Evolutionary conservation across 2,329 filamentous ascomycete genomes (phyloP).

Genomic region (Corinectria fuckeliana): DNA sequence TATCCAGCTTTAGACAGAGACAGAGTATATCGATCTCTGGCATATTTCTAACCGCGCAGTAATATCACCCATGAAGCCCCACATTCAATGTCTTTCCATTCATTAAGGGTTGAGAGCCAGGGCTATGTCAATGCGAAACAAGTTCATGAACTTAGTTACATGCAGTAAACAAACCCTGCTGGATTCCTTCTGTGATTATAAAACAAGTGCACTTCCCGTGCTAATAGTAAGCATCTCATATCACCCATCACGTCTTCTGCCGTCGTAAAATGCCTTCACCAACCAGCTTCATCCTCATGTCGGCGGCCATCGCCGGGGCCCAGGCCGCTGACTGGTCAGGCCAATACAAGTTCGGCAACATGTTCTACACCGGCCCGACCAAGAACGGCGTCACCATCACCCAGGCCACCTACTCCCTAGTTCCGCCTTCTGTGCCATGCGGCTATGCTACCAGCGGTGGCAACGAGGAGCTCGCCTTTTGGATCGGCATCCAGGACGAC

Average conservation of each 20-base stretch:
- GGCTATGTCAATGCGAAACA: neutral
- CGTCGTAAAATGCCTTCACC: slow-evolving; percentile 4
- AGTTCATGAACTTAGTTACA: neutral
- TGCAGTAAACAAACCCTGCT: neutral
- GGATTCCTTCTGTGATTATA: neutral
- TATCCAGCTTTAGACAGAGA: neutral
- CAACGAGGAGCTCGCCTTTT: slow-evolving; percentile 23
- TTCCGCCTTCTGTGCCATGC: slow-evolving; percentile 9
- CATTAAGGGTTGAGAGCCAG: neutral
- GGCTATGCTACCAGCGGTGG: slow-evolving; percentile 22
- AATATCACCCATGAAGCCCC: neutral
- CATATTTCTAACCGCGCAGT: neutral
- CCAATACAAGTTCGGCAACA: slow-evolving; percentile 22
- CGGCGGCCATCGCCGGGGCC: slow-evolving; percentile 1
- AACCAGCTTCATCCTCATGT: slow-evolving; percentile 1
- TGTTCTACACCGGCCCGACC: slow-evolving; percentile 20
- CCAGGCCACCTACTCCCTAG: slow-evolving; percentile 15
- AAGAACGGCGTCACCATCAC: slow-evolving; percentile 22
- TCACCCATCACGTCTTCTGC: neutral
- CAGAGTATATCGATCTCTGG: neutral
- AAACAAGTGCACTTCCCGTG: neutral
- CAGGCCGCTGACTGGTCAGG: slow-evolving; percentile 12
- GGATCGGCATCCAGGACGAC: slow-evolving; percentile 23
- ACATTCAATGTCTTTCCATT: neutral
- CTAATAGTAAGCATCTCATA: neutral